Conservation (phyloP, 169 alveolate species). For the Plasmodium cynomolgi region DNA sequence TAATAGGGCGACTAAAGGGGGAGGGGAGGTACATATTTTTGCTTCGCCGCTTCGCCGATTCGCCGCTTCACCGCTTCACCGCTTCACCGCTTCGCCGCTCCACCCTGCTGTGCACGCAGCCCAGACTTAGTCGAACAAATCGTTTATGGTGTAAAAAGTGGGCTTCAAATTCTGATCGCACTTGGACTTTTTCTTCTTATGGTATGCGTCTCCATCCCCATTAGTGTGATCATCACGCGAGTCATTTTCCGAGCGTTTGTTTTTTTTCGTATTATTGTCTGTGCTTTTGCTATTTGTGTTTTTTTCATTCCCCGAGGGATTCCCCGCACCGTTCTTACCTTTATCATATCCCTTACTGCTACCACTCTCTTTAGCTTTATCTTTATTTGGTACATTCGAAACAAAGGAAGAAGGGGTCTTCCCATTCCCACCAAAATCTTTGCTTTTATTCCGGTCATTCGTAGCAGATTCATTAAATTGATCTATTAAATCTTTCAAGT, state of each 20-base stretch:
- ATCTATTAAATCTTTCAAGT: constrained; percentile 29
- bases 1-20: neutral
- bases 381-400: neutral
- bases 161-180: neutral
- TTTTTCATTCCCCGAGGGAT: neutral
- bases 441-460: neutral
- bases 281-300: neutral
- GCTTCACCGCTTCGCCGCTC: neutral
- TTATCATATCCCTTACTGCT: neutral
- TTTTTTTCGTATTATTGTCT: constrained; percentile 7
- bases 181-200: constrained; percentile 34
- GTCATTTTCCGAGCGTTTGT: constrained; percentile 20
- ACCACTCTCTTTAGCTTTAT: neutral
- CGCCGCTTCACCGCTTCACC: neutral
- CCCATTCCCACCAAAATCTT: neutral
- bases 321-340: neutral
- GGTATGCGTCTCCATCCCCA: neutral
- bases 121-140: constrained; percentile 11
- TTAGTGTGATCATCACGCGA: neutral
- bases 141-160: constrained; percentile 38
- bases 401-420: neutral
- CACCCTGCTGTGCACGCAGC: neutral
- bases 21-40: neutral
- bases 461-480: neutral
- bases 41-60: neutral